phyloP scores from a whole-genome alignment of 2,329 filamentous ascomycete genomes.

The Fusarium penzigii region DNA sequence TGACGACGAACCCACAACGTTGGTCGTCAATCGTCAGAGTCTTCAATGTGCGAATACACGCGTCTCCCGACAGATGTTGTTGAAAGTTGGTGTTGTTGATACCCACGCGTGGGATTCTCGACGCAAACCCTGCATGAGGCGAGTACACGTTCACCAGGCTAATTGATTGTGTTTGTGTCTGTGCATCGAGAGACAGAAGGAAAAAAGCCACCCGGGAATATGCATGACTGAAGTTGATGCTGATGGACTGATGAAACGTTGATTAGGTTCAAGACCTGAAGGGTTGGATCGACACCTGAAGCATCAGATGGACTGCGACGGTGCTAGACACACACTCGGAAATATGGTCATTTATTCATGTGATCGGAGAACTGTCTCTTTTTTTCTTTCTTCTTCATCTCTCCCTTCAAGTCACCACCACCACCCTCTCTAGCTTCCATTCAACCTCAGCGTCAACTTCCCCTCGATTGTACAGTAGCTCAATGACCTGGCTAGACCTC shows the following conservation, averaged over 20 bases:
- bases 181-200: background rate
- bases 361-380: background rate
- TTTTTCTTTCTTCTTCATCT: background rate
- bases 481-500: too few relatives aligned
- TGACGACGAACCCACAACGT: too few relatives aligned
- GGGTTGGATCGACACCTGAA: background rate
- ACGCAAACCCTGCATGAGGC: too few relatives aligned
- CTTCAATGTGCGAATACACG: too few relatives aligned
- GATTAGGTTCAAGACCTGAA: background rate
- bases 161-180: background rate
- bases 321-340: too few relatives aligned
- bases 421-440: too few relatives aligned
- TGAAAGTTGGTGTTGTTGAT: too few relatives aligned
- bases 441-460: too few relatives aligned
- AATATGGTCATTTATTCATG: background rate
- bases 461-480: too few relatives aligned
- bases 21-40: too few relatives aligned
- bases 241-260: background rate
- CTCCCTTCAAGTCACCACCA: constrained; percentile 1
- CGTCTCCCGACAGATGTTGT: too few relatives aligned
- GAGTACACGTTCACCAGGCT: background rate
- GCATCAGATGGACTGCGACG: background rate
- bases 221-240: background rate
- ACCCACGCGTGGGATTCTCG: too few relatives aligned
- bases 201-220: background rate